Conservation (phyloP, 495 filamentous ascomycete species). For the Letharia lupina region DNA sequence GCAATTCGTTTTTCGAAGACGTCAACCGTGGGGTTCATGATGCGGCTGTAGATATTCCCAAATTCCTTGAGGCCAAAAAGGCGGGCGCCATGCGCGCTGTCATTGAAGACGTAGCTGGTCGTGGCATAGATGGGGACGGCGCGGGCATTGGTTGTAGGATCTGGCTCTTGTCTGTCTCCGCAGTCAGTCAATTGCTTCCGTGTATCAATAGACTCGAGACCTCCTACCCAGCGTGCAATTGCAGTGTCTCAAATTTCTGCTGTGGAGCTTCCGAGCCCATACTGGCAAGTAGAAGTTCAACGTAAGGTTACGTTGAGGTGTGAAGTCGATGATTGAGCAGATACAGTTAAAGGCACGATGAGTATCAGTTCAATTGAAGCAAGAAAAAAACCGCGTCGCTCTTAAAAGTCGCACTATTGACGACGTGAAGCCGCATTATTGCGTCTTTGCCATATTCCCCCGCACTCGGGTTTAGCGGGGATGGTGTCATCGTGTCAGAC, state of each 20-base stretch:
- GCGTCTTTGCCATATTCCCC: background rate
- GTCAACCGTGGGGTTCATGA: conserved; percentile 98
- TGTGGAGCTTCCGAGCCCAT: conserved; percentile 18
- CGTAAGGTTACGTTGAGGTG: background rate
- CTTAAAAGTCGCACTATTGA: background rate
- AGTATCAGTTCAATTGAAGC: background rate
- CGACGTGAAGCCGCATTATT: background rate
- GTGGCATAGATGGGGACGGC: conserved; percentile 96
- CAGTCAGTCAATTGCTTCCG: conserved; percentile 15
- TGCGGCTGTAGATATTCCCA: conserved; percentile 96
- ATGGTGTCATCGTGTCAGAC: conserved; percentile 11
- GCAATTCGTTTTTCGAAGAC: conserved; percentile 97
- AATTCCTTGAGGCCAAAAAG: conserved; percentile 97
- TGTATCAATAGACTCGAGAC: background rate
- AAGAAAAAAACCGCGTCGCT: background rate
- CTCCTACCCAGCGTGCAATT: conserved; percentile 86
- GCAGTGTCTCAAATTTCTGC: conserved; percentile 77
- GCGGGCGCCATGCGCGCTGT: conserved; percentile 91
- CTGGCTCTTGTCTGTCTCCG: conserved; percentile 62
- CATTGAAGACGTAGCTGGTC: conserved; percentile 89
- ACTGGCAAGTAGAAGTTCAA: background rate
- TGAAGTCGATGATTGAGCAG: background rate
- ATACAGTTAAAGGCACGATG: background rate
- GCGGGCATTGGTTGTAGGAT: conserved; percentile 78
- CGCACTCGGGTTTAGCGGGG: conserved; percentile 6